A percentile compares a stretch with the other conserved stretches of the same genome.
Evolutionary conservation across 2,329 filamentous ascomycete genomes (phyloP).

Genomic region (Xylariales sp.): DNA sequence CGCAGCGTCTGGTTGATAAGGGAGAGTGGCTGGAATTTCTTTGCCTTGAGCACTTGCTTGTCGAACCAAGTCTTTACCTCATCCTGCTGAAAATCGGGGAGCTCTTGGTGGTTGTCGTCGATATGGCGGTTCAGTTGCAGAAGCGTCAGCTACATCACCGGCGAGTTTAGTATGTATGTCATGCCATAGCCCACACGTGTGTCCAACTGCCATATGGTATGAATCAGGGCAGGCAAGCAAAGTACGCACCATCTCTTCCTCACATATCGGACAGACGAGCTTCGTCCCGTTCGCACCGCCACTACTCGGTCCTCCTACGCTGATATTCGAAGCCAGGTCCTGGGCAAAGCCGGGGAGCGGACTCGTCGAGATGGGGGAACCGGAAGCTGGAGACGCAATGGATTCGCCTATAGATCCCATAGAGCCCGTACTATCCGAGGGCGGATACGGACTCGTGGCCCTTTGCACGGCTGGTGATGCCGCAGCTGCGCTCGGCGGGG

Average conservation of each 20-base stretch:
- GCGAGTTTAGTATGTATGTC: constrained; percentile 13
- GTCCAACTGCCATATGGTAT: no score
- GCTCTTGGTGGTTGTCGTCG: constrained; percentile 85
- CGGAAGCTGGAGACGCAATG: constrained; percentile 54
- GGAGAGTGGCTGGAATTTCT: constrained; percentile 85
- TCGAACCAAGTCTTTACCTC: constrained; percentile 98
- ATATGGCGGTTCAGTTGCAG: constrained; percentile 84
- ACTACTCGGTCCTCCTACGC: constrained; percentile 52
- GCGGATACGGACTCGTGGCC: constrained; percentile 45
- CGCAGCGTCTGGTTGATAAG: constrained; percentile 91
- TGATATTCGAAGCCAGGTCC: constrained; percentile 78
- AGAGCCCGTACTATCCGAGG: constrained; percentile 70
- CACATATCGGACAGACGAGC: constrained; percentile 95
- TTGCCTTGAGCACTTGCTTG: constrained; percentile 88
- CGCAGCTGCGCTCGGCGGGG: constrained; percentile 44
- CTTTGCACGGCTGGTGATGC: constrained; percentile 34
- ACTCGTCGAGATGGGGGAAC: constrained; percentile 36
- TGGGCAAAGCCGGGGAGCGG: constrained; percentile 67
- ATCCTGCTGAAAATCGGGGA: constrained; percentile 83
- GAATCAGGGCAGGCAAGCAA: constrained; percentile 17
- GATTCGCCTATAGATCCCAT: constrained; percentile 59
- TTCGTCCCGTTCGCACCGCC: constrained; percentile 56
- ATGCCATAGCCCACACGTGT: neutral
- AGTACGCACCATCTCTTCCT: constrained; percentile 81
- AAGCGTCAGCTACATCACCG: constrained; percentile 67